Base-by-base conservation (phyloP, 1,284 basidiomycete species). In the Sporisorium sorghi region DNA sequence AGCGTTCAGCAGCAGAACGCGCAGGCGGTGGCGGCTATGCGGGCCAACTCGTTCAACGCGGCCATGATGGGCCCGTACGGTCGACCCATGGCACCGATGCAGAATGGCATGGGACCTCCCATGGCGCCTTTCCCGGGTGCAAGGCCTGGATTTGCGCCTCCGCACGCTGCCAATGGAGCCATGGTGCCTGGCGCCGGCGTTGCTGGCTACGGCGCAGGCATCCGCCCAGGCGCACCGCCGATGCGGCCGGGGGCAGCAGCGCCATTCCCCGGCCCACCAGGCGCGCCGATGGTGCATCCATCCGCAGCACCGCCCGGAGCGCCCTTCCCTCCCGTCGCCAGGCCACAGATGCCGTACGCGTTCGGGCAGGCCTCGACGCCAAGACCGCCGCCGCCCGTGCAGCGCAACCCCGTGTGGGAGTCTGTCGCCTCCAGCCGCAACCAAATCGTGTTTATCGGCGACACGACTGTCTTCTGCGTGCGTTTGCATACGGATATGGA, bases 371-470 rank as follows among this genome's bases (percentile, higher is more conserved):
- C 71, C 7, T 48, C 61, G 17, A 49, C 56, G 12, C 77, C 72
- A 0, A 35, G 65, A 33, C 74, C 72, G 26, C 66, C 69, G 10
- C 67, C 70, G 14, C 46, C 46, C 28, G 74, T 68, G 48, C 77
- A 73, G 54, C 77, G 76, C 65, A 82, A 80, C 23, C 80, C 82
- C 0, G 73, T 80, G 33, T 77, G 82, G 73, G 82, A 83, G 49
- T 78, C 73, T 12, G 78, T 83, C 1, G 68, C 74, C 0, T 74
- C 79, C 26, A 82, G 80, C 32, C 76, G 83, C 44, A 76, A 71
- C 62, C 78, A 83, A 51, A 83, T 84, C 21, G 73, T 84, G 19
- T 82, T 84, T 43, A 75, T 78, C 44, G 80, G 81, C 30, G 81
- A 83, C 47, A 73, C 74, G 11, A 75, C 78, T n/a, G 76, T 80